A percentile compares a stretch with the other conserved stretches of the same genome.
Evolutionary conservation across 345 rosid species (phyloP).

Genomic region (Capsella bursapastoris): DNA sequence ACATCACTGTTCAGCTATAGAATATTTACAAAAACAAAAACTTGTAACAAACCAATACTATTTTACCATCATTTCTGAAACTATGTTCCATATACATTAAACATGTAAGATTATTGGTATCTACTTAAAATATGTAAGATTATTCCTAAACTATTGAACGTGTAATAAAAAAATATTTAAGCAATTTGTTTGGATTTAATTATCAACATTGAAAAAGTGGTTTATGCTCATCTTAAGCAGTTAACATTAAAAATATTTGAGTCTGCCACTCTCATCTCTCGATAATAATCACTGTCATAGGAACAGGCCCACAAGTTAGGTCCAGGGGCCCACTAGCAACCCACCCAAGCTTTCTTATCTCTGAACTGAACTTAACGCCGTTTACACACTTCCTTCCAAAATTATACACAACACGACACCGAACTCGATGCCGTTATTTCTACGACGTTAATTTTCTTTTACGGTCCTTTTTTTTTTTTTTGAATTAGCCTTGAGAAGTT

Average conservation of each 20-base stretch:
- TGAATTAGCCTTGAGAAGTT: too few relatives aligned
- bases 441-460: constrained; percentile 27
- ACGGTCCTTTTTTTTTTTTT: neutral
- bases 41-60: neutral
- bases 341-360: constrained; percentile 36
- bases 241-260: too few relatives aligned
- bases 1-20: constrained; percentile 1
- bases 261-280: constrained; percentile 3
- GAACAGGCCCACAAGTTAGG: constrained; percentile 41
- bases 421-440: constrained; percentile 27
- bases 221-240: neutral
- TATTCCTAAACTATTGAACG: neutral
- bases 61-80: neutral
- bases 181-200: neutral
- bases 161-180: neutral
- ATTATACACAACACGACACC: neutral
- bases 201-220: constrained; percentile 12
- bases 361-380: constrained; percentile 46
- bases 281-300: constrained; percentile 34
- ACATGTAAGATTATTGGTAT: too few relatives aligned
- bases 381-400: constrained; percentile 17
- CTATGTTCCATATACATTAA: too few relatives aligned
- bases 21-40: neutral
- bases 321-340: constrained; percentile 24
- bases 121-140: too few relatives aligned